phyloP scores from a whole-genome alignment of 805 yeast genomes.

The Wickerhamiella spandovensis region DNA sequence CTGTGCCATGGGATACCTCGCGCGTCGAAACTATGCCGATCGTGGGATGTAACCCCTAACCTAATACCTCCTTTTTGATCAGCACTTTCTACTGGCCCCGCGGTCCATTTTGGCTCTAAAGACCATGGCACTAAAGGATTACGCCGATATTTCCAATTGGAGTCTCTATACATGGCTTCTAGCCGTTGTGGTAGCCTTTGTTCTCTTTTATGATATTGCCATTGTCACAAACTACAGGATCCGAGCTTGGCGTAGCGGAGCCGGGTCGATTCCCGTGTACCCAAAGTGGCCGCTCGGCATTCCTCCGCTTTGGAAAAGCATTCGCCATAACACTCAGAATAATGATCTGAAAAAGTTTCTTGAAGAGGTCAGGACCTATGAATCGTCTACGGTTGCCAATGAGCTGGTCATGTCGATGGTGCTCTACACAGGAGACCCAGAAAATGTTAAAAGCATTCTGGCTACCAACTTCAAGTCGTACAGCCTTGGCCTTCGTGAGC shows the following conservation, averaged over 20 bases:
- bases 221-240: neutral
- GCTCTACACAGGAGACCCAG: slow-evolving; percentile 18
- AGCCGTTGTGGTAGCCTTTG: neutral
- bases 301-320: neutral
- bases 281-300: neutral
- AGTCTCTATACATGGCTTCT: neutral
- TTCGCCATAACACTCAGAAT: no score
- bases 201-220: neutral
- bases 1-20: no score
- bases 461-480: slow-evolving; percentile 23
- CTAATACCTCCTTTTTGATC: no score
- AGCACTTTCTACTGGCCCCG: no score
- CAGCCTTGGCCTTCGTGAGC: slow-evolving; percentile 20
- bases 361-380: neutral
- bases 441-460: slow-evolving; percentile 20
- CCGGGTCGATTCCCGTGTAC: neutral
- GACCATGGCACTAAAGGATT: no score
- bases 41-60: no score
- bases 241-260: neutral
- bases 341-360: neutral
- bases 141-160: neutral
- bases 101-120: no score
- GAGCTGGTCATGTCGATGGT: slow-evolving; percentile 18
- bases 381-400: slow-evolving; percentile 18
- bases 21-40: no score